Conservation (phyloP, 179 eudicot species). For the Silene vulgaris region DNA sequence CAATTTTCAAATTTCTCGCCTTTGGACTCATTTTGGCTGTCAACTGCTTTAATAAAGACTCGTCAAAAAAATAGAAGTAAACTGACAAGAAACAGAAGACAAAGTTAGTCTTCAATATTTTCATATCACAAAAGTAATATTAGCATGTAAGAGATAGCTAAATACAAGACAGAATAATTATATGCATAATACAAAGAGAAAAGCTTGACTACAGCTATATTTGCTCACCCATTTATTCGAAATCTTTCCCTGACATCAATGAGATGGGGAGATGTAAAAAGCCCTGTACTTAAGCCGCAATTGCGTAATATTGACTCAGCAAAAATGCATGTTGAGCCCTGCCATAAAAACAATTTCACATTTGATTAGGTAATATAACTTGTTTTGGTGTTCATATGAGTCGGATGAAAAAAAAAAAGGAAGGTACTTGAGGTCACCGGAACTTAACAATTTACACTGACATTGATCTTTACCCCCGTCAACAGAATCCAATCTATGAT, state of each 20-base stretch:
- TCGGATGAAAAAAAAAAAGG: neutral
- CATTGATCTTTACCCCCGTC: neutral
- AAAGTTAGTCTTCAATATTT: neutral
- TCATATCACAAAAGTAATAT: neutral
- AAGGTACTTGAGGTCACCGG: neutral
- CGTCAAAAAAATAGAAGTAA: too few species aligned
- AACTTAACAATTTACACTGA: neutral
- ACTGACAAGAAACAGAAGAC: neutral
- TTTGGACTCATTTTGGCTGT: too few species aligned
- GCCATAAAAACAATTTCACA: neutral
- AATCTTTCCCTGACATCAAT: slow-evolving; percentile 98
- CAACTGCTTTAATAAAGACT: too few species aligned
- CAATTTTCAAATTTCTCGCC: too few species aligned
- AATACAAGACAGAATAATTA: neutral
- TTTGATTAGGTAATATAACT: neutral
- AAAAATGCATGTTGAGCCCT: slow-evolving; percentile 97
- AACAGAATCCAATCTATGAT: neutral
- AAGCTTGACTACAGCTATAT: neutral
- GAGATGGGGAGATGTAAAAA: slow-evolving; percentile 98
- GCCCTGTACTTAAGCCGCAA: slow-evolving; percentile 93
- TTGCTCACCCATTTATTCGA: slow-evolving; percentile 74
- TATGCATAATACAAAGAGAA: neutral
- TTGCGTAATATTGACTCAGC: slow-evolving; percentile 82
- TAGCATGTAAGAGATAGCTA: neutral
- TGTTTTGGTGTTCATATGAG: neutral